Percentiles rank a stretch among this genome's conserved stretches.
Evolutionary conservation across 2,329 filamentous ascomycete genomes (phyloP).

Genomic region (Myotisia sp.): DNA sequence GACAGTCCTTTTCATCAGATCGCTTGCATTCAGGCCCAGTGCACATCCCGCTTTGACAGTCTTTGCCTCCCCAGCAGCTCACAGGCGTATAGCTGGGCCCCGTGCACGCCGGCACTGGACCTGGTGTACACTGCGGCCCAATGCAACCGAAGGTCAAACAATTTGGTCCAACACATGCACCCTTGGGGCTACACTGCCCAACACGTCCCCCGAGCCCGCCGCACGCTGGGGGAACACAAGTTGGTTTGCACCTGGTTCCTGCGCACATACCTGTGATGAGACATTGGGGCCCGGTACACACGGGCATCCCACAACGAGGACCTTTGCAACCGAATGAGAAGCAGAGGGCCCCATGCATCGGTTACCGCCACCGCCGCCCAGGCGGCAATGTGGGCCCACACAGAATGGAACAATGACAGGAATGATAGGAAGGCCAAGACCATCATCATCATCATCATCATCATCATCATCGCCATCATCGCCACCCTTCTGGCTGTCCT

Average conservation of each 20-base stretch:
- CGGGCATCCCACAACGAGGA: neutral
- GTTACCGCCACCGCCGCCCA: neutral
- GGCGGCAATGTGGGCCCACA: neutral
- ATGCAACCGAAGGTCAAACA: slow-evolving; percentile 6
- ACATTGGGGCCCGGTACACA: too few relatives aligned
- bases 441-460: slow-evolving; percentile 3
- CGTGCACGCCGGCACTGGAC: neutral
- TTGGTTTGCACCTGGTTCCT: too few relatives aligned
- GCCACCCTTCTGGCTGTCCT: too few relatives aligned
- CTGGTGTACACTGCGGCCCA: slow-evolving; percentile 1
- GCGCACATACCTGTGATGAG: too few relatives aligned
- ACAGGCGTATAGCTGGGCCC: too few relatives aligned
- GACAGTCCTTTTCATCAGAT: slow-evolving; percentile 3
- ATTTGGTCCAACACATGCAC: neutral
- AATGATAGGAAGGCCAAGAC: neutral
- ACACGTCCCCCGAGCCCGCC: too few relatives aligned
- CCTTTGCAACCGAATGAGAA: neutral
- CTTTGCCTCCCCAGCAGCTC: slow-evolving; percentile 1
- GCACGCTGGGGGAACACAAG: too few relatives aligned
- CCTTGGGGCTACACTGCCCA: neutral
- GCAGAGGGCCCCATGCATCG: neutral
- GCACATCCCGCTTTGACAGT: slow-evolving; percentile 4
- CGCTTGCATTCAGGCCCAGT: slow-evolving; percentile 1
- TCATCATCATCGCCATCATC: slow-evolving; percentile 1
- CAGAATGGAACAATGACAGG: neutral